Conservation (phyloP, 306 rosid species). For the Lotus japonicus region DNA sequence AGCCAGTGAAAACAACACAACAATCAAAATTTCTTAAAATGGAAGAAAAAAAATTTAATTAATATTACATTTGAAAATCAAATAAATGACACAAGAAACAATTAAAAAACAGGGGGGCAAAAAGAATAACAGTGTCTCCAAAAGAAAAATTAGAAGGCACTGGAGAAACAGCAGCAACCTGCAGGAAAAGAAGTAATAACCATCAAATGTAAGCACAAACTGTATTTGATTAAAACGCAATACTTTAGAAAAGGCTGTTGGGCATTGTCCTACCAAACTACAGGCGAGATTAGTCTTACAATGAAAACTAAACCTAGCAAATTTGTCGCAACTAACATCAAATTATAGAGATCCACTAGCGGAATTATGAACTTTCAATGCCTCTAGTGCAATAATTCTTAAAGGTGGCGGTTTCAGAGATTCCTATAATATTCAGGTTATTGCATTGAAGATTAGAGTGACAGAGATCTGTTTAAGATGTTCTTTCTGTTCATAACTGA, state of each 20-base stretch:
- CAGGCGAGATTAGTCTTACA: background rate
- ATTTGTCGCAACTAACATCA: background rate
- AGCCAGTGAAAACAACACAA: conserved; percentile 18
- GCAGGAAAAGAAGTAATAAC: conserved; percentile 18
- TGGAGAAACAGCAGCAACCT: conserved; percentile 33
- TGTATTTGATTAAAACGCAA: background rate
- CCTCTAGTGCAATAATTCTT: background rate
- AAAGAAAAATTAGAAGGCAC: conserved; percentile 40
- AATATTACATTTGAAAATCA: conserved; percentile 5
- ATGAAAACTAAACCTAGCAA: background rate
- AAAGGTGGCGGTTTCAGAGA: background rate
- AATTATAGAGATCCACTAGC: background rate
- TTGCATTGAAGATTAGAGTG: background rate
- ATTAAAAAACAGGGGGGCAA: background rate
- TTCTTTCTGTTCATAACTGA: conserved; percentile 6
- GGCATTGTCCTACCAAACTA: background rate
- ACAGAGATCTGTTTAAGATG: background rate
- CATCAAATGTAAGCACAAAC: background rate
- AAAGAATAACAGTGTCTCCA: conserved; percentile 21
- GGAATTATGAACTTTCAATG: background rate
- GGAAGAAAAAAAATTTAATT: conserved; percentile 1
- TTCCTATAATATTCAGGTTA: background rate
- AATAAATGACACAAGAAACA: conserved; percentile 17
- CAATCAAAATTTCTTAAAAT: conserved; percentile 8
- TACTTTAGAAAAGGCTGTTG: background rate